These are phyloP conservation scores for Chalciporus chontae DNA, from an alignment of 768 basidiomycete species.

Conservation along the genomic window DNA sequence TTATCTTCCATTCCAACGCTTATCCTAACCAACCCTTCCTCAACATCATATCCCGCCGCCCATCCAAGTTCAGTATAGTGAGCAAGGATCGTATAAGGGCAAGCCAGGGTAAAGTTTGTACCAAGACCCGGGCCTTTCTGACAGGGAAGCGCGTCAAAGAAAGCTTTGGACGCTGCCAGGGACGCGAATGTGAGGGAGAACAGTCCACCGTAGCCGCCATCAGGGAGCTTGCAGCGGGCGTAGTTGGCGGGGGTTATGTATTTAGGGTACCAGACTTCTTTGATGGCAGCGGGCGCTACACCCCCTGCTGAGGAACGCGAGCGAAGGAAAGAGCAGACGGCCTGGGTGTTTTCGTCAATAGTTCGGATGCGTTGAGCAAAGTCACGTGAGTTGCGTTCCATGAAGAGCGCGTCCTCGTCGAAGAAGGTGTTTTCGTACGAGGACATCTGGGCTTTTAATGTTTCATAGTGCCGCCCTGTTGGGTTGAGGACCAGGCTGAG, in stretches of 20 bases:
- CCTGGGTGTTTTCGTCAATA: slow-evolving; percentile 82
- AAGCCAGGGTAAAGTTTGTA: slow-evolving; percentile 94
- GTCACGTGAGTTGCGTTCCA: slow-evolving; percentile 98
- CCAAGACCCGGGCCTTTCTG: slow-evolving; percentile 90
- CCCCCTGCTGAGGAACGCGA: slow-evolving; percentile 49
- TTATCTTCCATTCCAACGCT: slow-evolving; percentile 88
- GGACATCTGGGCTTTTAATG: slow-evolving; percentile 58
- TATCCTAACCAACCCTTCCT: slow-evolving; percentile 77
- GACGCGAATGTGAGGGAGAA: slow-evolving; percentile 86
- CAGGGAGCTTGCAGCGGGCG: slow-evolving; percentile 56
- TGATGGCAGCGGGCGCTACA: slow-evolving; percentile 48
- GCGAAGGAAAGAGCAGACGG: slow-evolving; percentile 74
- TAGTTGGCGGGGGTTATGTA: slow-evolving; percentile 73
- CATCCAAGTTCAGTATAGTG: slow-evolving; percentile 89
- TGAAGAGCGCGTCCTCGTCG: slow-evolving; percentile 88
- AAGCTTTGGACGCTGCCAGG: slow-evolving; percentile 61
- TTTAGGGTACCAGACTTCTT: slow-evolving; percentile 88
- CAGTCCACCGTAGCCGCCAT: slow-evolving; percentile 73
- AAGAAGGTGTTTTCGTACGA: slow-evolving; percentile 86
- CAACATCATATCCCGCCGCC: slow-evolving; percentile 86
- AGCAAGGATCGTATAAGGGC: slow-evolving; percentile 89
- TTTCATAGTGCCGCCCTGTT: slow-evolving; percentile 58
- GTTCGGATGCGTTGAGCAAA: slow-evolving; percentile 69
- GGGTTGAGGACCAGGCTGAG: slow-evolving; percentile 86
- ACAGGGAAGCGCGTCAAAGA: slow-evolving; percentile 81